Percentiles rank a stretch among this genome's conserved stretches.
Evolutionary conservation across 345 rosid genomes (phyloP).

Genomic region (Cardamine chenopodiifolia): DNA sequence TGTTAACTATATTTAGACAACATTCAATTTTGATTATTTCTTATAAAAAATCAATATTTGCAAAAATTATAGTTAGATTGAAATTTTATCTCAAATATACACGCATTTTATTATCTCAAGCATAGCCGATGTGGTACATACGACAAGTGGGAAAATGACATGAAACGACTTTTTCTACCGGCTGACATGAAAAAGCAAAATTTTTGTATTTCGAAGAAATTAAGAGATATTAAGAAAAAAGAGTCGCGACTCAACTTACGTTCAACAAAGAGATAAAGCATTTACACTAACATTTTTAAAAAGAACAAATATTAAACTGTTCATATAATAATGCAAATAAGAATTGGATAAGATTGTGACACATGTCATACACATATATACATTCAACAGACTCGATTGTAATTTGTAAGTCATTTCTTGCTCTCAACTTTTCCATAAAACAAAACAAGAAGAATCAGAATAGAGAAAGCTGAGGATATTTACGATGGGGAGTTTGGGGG

Average conservation of each 20-base stretch:
- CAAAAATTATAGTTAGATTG: neutral
- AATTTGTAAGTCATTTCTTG: neutral
- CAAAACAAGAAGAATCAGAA: neutral
- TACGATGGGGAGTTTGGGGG: constrained; percentile 51
- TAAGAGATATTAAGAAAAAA: neutral
- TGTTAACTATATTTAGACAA: neutral
- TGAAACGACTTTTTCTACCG: constrained; percentile 36
- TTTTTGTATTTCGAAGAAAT: neutral
- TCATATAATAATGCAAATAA: constrained; percentile 3
- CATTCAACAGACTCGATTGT: neutral
- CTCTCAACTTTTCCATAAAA: neutral
- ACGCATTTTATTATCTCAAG: neutral
- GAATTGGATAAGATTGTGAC: constrained; percentile 34
- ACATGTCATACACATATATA: constrained; percentile 24
- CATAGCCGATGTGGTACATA: constrained; percentile 1
- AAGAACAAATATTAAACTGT: constrained; percentile 9
- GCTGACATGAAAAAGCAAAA: constrained; percentile 3
- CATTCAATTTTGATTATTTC: neutral
- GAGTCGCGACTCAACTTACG: constrained; percentile 12
- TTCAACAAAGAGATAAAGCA: constrained; percentile 12
- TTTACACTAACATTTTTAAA: neutral
- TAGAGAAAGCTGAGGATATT: constrained; percentile 4
- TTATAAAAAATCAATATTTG: neutral
- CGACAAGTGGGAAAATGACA: constrained; percentile 40
- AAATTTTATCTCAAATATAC: neutral